Percentiles rank a stretch among this genome's conserved stretches.
These are phyloP conservation scores for Pleurotus sapidus DNA, from an alignment of 768 basidiomycete genomes.

Conservation along the genomic window DNA sequence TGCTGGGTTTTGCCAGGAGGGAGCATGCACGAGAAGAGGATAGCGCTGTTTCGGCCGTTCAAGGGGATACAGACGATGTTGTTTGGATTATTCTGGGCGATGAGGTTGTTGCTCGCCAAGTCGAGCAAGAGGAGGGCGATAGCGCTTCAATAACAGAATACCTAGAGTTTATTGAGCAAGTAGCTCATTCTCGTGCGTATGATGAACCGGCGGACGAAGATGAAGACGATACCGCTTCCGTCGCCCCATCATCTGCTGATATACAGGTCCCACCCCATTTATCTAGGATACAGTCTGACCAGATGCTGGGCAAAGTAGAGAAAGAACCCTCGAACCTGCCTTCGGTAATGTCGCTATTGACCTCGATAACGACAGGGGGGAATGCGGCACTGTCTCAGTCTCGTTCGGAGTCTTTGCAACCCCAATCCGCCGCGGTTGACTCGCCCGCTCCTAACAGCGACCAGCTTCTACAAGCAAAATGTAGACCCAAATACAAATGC, in stretches of 20 bases:
- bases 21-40: slow-evolving; percentile 23
- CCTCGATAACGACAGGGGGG: slow-evolving; percentile 53
- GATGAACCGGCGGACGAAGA: slow-evolving; percentile 38
- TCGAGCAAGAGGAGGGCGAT: slow-evolving; percentile 22
- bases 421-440: slow-evolving; percentile 20
- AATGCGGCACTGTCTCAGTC: slow-evolving; percentile 26
- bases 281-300: slow-evolving; percentile 60
- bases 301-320: slow-evolving; percentile 35
- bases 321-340: slow-evolving; percentile 37
- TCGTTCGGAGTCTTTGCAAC: slow-evolving; percentile 55
- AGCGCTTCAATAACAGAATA: slow-evolving; percentile 12
- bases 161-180: slow-evolving; percentile 39
- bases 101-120: slow-evolving; percentile 57
- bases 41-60: slow-evolving; percentile 22
- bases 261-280: slow-evolving; percentile 53
- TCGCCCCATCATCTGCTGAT: slow-evolving; percentile 30
- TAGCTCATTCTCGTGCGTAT: slow-evolving; percentile 27
- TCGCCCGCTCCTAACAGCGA: background rate
- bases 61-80: slow-evolving; percentile 27
- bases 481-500: slow-evolving; percentile 5
- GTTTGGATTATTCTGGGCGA: slow-evolving; percentile 67
- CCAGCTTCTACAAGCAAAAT: slow-evolving; percentile 15
- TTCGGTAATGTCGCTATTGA: slow-evolving; percentile 61
- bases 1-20: slow-evolving; percentile 47
- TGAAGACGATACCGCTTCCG: slow-evolving; percentile 37